A percentile compares a stretch with the other conserved stretches of the same genome.
phyloP scores from a whole-genome alignment of 768 basidiomycete species.

The Calvatia gigantea region DNA sequence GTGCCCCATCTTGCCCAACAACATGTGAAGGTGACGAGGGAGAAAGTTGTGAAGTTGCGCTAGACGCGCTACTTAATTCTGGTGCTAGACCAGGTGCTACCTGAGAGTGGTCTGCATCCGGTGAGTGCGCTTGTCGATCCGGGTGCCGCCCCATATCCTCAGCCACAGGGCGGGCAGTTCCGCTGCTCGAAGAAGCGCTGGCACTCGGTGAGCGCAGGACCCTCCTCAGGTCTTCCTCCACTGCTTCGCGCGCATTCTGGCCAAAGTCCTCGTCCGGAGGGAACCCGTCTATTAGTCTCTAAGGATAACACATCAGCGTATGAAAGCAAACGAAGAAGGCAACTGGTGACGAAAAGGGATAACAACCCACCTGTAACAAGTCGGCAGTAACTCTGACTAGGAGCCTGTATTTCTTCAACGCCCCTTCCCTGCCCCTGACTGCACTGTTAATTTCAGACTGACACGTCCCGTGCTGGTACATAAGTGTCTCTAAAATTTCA shows the following conservation, averaged over 20 bases:
- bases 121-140: neutral
- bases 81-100: neutral
- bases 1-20: neutral
- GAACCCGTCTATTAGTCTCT: constrained; percentile 2
- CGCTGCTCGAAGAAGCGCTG: neutral
- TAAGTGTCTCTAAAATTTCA: constrained; percentile 22
- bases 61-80: neutral
- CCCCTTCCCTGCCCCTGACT: constrained; percentile 29
- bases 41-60: neutral
- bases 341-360: neutral
- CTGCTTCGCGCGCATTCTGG: neutral
- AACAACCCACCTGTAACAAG: constrained; percentile 18
- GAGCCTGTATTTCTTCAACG: constrained; percentile 30
- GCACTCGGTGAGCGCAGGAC: neutral
- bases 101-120: neutral
- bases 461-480: constrained; percentile 21
- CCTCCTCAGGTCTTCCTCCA: neutral
- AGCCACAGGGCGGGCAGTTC: constrained; percentile 1
- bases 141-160: neutral
- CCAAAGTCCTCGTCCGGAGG: constrained; percentile 1
- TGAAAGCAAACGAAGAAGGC: neutral
- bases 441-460: constrained; percentile 29
- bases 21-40: neutral
- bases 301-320: neutral
- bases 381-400: constrained; percentile 38